Percentiles rank a stretch among this genome's conserved stretches.
Conservation (phyloP, 202 grass and related monocot genomes). For the Digitaria exilis region DNA sequence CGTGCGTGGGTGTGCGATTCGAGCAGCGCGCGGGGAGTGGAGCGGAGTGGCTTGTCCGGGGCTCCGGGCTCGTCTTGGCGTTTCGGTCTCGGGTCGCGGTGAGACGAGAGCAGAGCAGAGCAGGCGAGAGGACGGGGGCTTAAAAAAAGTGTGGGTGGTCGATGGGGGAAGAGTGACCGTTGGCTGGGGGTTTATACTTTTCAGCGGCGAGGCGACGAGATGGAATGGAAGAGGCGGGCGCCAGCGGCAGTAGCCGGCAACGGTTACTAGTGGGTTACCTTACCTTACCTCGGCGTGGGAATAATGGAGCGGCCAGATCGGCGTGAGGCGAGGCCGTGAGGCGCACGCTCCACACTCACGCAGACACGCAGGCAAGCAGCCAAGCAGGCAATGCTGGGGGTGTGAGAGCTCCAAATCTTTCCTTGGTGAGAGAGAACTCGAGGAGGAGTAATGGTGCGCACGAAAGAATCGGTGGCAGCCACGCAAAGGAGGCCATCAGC, state of each 20-base stretch:
- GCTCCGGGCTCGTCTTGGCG: conserved; percentile 16
- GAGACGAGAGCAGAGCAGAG: not conserved
- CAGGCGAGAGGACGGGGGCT: not conserved
- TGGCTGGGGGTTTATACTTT: conserved; percentile 23
- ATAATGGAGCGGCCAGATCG: conserved; percentile 39
- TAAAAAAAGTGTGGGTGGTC: not conserved
- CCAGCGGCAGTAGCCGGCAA: not conserved
- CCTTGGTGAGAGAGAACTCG: not conserved
- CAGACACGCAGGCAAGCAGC: no score
- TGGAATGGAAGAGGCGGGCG: conserved; percentile 13
- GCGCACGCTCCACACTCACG: not conserved
- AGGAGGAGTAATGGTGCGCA: not conserved
- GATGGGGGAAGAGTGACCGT: conserved; percentile 39
- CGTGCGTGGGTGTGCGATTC: conserved; percentile 20
- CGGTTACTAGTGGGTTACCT: conserved; percentile 37
- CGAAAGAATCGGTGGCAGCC: conserved; percentile 1
- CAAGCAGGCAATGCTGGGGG: not conserved
- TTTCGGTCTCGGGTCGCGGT: conserved; percentile 30
- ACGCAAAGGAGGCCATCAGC: not conserved
- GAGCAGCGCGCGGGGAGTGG: conserved; percentile 6
- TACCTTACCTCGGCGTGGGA: conserved; percentile 5
- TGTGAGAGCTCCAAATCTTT: not conserved
- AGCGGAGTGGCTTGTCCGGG: not conserved
- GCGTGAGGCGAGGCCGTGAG: conserved; percentile 1
- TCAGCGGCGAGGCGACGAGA: not conserved